These are phyloP conservation scores for Fusarium subtropicale DNA, from an alignment of 2,329 filamentous ascomycete species.

Conservation along the genomic window DNA sequence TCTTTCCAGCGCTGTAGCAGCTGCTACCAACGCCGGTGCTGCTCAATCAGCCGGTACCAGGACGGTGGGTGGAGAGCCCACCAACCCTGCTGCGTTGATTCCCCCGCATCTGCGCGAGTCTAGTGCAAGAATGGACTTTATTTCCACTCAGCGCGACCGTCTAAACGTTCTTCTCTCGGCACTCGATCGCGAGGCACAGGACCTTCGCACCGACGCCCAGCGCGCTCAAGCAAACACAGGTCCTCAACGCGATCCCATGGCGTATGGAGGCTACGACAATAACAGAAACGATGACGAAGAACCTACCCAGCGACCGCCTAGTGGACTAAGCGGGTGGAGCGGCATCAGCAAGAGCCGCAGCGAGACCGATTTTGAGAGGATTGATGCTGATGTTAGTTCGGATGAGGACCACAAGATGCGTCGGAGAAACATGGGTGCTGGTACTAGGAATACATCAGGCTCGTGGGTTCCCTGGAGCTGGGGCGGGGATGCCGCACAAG, in stretches of 20 bases:
- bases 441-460: conserved; percentile 47
- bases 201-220: conserved; percentile 58
- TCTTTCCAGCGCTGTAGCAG: conserved; percentile 78
- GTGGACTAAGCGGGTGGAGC: conserved; percentile 62
- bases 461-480: conserved; percentile 65
- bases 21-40: conserved; percentile 62
- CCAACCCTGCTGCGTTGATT: conserved; percentile 70
- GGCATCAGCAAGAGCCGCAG: conserved; percentile 83
- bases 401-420: conserved; percentile 62
- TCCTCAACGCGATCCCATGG: conserved; percentile 41
- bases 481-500: conserved; percentile 45
- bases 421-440: conserved; percentile 47
- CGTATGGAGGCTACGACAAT: conserved; percentile 46
- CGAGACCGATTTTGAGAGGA: conserved; percentile 90
- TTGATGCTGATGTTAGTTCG: conserved; percentile 77
- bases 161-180: conserved; percentile 80
- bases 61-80: conserved; percentile 37
- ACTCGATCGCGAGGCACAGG: conserved; percentile 81
- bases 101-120: conserved; percentile 74
- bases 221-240: conserved; percentile 38
- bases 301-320: conserved; percentile 57
- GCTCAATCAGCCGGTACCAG: conserved; percentile 50
- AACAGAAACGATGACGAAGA: conserved; percentile 50
- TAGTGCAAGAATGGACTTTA: conserved; percentile 77
- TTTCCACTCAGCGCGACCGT: conserved; percentile 81